Evolutionary conservation across 2,329 filamentous ascomycete species (phyloP).

Genomic region (Atkinsonella hypoxylon): DNA sequence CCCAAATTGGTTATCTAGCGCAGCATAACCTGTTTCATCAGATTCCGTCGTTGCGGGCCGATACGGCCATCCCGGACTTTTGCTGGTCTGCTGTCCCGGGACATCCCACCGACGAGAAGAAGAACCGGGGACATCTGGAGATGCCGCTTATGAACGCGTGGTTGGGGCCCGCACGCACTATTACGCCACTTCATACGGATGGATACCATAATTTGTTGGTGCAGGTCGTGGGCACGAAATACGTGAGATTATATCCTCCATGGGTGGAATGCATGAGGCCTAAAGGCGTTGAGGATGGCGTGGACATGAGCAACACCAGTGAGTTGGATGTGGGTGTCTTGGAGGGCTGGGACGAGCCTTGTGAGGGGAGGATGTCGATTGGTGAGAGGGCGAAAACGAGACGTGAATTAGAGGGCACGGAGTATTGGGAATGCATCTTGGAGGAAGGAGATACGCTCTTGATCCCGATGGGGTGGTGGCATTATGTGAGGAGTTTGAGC

Average conservation of each 20-base stretch:
- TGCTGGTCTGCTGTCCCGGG: slow-evolving; percentile 62
- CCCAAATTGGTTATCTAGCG: slow-evolving; percentile 63
- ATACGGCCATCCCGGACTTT: slow-evolving; percentile 73
- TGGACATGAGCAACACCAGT: slow-evolving; percentile 92
- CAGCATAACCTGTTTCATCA: slow-evolving; percentile 83
- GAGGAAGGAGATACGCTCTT: slow-evolving; percentile 75
- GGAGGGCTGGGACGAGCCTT: slow-evolving; percentile 43
- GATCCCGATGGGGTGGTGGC: slow-evolving; percentile 95
- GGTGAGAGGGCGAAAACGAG: slow-evolving; percentile 25
- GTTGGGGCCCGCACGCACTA: slow-evolving; percentile 80
- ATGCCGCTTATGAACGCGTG: slow-evolving; percentile 75
- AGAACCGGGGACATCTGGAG: slow-evolving; percentile 30
- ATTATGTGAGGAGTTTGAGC: slow-evolving; percentile 79
- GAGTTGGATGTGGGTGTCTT: slow-evolving; percentile 61
- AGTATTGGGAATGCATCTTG: slow-evolving; percentile 67
- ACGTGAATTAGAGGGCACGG: slow-evolving; percentile 41
- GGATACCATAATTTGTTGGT: slow-evolving; percentile 86
- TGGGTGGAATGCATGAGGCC: slow-evolving; percentile 49
- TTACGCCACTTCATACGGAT: slow-evolving; percentile 88
- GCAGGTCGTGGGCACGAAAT: slow-evolving; percentile 84
- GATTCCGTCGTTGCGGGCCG: slow-evolving; percentile 61
- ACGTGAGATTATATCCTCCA: slow-evolving; percentile 78
- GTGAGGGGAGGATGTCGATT: slow-evolving; percentile 9
- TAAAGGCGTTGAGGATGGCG: slow-evolving; percentile 49
- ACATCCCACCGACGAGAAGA: slow-evolving; percentile 28